Evolutionary conservation across 2,329 filamentous ascomycete species (phyloP).

Genomic region (Didymella glomerata): DNA sequence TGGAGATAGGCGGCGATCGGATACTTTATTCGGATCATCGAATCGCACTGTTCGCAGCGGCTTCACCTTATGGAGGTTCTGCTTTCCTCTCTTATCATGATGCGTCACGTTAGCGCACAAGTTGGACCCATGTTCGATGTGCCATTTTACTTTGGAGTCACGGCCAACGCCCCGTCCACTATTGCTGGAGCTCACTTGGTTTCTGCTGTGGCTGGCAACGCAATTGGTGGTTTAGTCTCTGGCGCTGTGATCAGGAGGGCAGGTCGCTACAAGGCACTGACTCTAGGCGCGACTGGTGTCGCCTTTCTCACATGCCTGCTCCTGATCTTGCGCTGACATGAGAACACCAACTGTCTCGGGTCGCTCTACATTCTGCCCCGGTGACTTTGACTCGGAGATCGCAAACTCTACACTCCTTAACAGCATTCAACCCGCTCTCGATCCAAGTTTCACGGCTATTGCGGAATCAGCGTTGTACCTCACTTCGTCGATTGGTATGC

Average conservation of each 20-base stretch:
- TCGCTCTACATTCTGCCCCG: constrained; percentile 41
- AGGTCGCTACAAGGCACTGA: constrained; percentile 39
- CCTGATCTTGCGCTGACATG: constrained; percentile 41
- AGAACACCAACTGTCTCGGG: constrained; percentile 39
- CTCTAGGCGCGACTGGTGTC: constrained; percentile 28
- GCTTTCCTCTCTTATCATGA: constrained; percentile 62
- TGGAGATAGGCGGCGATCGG: constrained; percentile 60
- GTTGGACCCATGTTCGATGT: constrained; percentile 70
- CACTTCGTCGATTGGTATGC: constrained; percentile 23
- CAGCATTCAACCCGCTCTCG: constrained; percentile 36
- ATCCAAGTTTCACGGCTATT: constrained; percentile 30
- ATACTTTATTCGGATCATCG: constrained; percentile 51
- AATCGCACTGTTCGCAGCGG: constrained; percentile 47
- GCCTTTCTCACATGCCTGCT: constrained; percentile 34
- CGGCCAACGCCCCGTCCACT: constrained; percentile 65
- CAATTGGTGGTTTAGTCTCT: constrained; percentile 66
- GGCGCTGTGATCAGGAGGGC: constrained; percentile 31
- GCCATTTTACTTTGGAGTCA: constrained; percentile 75
- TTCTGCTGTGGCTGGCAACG: constrained; percentile 73
- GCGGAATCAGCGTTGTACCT: constrained; percentile 37
- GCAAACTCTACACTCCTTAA: constrained; percentile 40
- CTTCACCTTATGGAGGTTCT: constrained; percentile 62
- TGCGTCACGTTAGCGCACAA: constrained; percentile 66
- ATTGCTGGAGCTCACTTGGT: constrained; percentile 68
- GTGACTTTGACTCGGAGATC: constrained; percentile 40